Evolutionary conservation across 2,329 filamentous ascomycete species (phyloP), one percentile per base, ranked within the genome.

Genomic region (Atkinsonella texensis): DNA sequence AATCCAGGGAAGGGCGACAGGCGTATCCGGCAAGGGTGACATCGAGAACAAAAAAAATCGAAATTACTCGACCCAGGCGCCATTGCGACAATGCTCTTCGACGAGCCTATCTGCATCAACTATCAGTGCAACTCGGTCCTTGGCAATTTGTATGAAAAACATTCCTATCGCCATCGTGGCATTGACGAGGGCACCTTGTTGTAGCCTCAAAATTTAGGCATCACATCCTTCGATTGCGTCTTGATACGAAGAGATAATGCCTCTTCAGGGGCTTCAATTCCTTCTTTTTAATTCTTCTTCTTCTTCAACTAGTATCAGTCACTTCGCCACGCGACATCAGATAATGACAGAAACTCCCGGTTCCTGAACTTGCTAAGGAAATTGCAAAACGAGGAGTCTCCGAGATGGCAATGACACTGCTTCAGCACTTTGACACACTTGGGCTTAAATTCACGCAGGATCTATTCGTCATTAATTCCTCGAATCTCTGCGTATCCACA

Each of bases 291-390:
- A 5, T 5, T 23, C 20, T 3, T 23, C 20, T 23, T 23, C 20
- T 23, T 23, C 20, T 23, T 23, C 20, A 23, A 23, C 2, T 23
- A 23, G 20, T 5, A 23, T 23, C n/a, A 23, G 20, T 23, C 20
- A 23, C 20, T 5, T 23, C 5, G 5, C 20, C 20, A 3, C 20
- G 20, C 15, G 8, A 17, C 38, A n/a, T 8, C 15, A 10, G 15
- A 13, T 8, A 40, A 9, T 40, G 2, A 3, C 38, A 8, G 15
- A 10, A 40, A 40, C 3, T 40, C 13, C 10, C 7, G 12, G 47
- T 66, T 59, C 17, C 63, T 60, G 54, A 75, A 73, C 61, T 73
- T 74, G 17, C 17, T 18, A 78, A 60, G 60, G 3, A 74, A 63
- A 55, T 74, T 60, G 35, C 70, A 56, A 42, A 59, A 54, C 2